Conservation (phyloP, 306 rosid species). For the Begonia masoniana region DNA sequence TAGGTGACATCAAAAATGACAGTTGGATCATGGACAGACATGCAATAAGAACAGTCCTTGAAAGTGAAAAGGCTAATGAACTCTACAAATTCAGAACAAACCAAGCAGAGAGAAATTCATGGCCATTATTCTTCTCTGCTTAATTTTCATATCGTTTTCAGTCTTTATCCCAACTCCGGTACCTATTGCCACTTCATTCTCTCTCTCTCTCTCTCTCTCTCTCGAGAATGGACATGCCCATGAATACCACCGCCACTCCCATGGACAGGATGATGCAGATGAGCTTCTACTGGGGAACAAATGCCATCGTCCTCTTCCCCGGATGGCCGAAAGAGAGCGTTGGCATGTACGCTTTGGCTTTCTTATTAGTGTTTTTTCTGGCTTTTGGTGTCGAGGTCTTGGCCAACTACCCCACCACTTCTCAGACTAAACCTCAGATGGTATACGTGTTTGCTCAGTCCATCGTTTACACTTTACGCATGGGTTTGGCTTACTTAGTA, state of each 20-base stretch:
- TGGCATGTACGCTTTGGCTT: slow-evolving; percentile 47
- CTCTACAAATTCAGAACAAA: too few species aligned
- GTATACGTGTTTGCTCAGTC: slow-evolving; percentile 17
- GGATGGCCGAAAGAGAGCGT: slow-evolving; percentile 44
- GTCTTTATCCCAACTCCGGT: not conserved
- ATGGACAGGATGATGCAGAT: slow-evolving; percentile 28
- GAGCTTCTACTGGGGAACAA: slow-evolving; percentile 66
- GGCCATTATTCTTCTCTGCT: too few species aligned
- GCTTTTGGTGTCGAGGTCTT: slow-evolving; percentile 32
- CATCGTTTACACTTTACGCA: slow-evolving; percentile 20
- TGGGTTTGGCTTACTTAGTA: slow-evolving; percentile 34
- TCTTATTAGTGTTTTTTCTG: slow-evolving; percentile 36
- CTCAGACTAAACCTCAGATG: slow-evolving; percentile 8
- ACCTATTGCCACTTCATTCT: slow-evolving; percentile 3
- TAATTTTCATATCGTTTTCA: too few species aligned
- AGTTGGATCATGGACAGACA: too few species aligned
- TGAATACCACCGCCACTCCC: slow-evolving; percentile 10
- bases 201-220: not conserved
- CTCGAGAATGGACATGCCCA: slow-evolving; percentile 13
- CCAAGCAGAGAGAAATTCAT: too few species aligned
- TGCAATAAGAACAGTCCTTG: too few species aligned
- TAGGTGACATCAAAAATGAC: too few species aligned
- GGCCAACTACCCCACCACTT: slow-evolving; percentile 19
- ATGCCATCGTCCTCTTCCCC: slow-evolving; percentile 37
- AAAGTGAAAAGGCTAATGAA: too few species aligned